These are phyloP conservation scores for Austroboletus novae-zelandiae DNA, from an alignment of 1,284 basidiomycete genomes.

Conservation along the genomic window DNA sequence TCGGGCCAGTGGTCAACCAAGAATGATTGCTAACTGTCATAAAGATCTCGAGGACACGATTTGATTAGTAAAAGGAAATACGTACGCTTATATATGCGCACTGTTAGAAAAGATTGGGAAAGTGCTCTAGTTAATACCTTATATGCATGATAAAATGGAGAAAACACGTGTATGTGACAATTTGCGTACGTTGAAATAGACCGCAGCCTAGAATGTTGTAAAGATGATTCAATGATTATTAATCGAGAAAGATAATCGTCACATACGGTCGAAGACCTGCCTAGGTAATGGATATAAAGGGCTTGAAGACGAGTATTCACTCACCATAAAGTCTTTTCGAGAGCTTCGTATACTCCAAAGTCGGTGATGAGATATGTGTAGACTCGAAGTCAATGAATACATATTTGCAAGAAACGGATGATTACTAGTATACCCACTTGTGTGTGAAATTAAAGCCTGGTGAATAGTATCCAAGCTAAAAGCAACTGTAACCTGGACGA, in stretches of 20 bases:
- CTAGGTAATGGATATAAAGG: neutral
- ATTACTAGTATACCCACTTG: constrained; percentile 32
- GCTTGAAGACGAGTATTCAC: constrained; percentile 6
- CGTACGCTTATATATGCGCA: constrained; percentile 30
- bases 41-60: neutral
- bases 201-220: constrained; percentile 27
- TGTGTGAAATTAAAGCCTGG: constrained; percentile 54
- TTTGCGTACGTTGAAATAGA: constrained; percentile 32
- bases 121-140: constrained; percentile 34
- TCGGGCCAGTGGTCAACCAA: neutral
- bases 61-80: neutral
- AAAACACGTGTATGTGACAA: neutral
- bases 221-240: neutral
- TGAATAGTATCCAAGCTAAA: constrained; percentile 53
- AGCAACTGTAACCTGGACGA: constrained; percentile 42
- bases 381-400: constrained; percentile 32
- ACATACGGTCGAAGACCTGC: constrained; percentile 48
- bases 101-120: constrained; percentile 35
- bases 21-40: constrained; percentile 28
- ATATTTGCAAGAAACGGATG: neutral
- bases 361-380: constrained; percentile 55
- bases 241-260: neutral
- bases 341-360: constrained; percentile 38
- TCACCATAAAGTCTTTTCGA: constrained; percentile 46
- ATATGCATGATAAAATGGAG: neutral